phyloP scores from a whole-genome alignment of 257 asterid species.

The Solanum lycopersicoides region DNA sequence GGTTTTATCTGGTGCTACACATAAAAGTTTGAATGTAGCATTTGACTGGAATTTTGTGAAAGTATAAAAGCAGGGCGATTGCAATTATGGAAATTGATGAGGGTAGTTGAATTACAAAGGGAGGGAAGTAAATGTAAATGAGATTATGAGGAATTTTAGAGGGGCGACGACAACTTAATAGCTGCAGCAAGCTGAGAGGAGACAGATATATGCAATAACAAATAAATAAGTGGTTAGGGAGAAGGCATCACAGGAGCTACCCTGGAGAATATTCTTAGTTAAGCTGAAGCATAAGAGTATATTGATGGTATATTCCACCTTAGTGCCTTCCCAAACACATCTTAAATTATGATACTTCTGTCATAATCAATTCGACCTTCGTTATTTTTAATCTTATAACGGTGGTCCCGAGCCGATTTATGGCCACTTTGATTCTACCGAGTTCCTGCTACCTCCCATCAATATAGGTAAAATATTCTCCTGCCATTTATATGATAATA shows the following conservation, averaged over 20 bases:
- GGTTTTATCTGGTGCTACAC: not conserved
- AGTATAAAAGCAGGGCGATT: not conserved
- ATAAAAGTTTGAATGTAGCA: not conserved
- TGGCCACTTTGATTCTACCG: not conserved
- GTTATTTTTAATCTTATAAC: not conserved
- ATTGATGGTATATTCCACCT: slow-evolving; percentile 20
- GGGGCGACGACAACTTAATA: not conserved
- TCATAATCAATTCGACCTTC: not conserved
- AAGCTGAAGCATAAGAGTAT: slow-evolving; percentile 7
- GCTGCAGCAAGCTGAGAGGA: not conserved
- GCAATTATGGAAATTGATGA: not conserved
- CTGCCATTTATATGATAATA: not conserved
- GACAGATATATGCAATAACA: not conserved
- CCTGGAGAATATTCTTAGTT: slow-evolving; percentile 1
- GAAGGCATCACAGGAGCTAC: not conserved
- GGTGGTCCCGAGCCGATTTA: not conserved
- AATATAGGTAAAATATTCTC: no score
- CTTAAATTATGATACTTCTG: not conserved
- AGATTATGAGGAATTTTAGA: not conserved
- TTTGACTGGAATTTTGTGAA: not conserved
- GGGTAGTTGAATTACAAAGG: not conserved
- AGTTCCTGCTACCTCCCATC: not conserved
- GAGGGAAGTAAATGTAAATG: not conserved
- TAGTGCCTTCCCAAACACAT: not conserved
- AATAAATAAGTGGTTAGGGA: not conserved